Percentiles rank a stretch among this genome's conserved stretches.
phyloP scores from a whole-genome alignment of 179 eudicot species.

The Pouteria campechiana region DNA sequence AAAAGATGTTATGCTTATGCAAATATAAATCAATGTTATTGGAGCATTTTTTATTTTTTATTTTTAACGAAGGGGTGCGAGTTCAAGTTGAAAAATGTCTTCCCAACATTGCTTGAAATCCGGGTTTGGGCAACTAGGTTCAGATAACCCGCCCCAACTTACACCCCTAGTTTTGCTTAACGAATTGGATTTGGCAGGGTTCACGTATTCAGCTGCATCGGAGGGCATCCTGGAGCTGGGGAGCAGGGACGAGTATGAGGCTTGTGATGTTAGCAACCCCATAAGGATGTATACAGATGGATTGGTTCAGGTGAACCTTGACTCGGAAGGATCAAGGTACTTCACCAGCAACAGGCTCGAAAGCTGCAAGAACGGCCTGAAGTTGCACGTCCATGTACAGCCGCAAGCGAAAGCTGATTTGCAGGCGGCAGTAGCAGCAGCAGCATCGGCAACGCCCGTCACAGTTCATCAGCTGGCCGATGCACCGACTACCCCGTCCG shows the following conservation, averaged over 20 bases:
- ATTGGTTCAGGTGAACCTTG: slow-evolving; percentile 30
- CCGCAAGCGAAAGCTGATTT: slow-evolving; percentile 14
- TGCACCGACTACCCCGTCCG: slow-evolving; percentile 15
- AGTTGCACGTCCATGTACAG: slow-evolving; percentile 53
- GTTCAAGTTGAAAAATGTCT: too few relatives aligned
- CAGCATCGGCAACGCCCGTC: too few relatives aligned
- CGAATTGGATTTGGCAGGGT: slow-evolving; percentile 42
- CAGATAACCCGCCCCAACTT: too few relatives aligned
- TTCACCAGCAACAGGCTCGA: slow-evolving; percentile 51
- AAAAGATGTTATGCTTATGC: too few relatives aligned
- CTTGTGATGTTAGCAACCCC: slow-evolving; percentile 65
- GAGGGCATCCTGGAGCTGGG: slow-evolving; percentile 61
- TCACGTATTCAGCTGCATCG: slow-evolving; percentile 43
- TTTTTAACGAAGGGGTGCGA: too few relatives aligned
- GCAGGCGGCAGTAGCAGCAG: too few relatives aligned
- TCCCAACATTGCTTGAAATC: too few relatives aligned
- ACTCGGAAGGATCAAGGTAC: slow-evolving; percentile 57
- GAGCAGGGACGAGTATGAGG: slow-evolving; percentile 43
- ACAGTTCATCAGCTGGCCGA: not conserved
- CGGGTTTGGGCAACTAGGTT: too few relatives aligned
- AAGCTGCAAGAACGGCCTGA: slow-evolving; percentile 65
- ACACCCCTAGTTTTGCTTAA: too few relatives aligned
- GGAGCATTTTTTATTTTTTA: too few relatives aligned
- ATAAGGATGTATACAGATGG: slow-evolving; percentile 66
- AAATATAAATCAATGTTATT: too few relatives aligned